A percentile compares a stretch with the other conserved stretches of the same genome.
Conservation (phyloP, 2,329 filamentous ascomycete genomes). For the Apiospora malaysiana region DNA sequence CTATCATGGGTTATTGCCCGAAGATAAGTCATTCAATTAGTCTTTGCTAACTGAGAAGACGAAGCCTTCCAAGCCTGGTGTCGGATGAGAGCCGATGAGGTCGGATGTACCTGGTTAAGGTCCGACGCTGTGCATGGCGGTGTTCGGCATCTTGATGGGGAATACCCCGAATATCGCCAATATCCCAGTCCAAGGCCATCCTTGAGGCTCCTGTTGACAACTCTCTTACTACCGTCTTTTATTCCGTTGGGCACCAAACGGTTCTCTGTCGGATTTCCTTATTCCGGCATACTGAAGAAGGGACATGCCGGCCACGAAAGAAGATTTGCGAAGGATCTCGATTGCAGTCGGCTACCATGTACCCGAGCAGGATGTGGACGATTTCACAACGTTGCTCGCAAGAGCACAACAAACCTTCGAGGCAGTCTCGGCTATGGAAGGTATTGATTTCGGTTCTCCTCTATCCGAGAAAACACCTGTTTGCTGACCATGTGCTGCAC, state of each 20-base stretch:
- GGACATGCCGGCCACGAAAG: constrained; percentile 23
- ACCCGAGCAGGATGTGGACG: constrained; percentile 34
- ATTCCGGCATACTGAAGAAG: not conserved
- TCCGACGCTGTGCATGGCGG: not conserved
- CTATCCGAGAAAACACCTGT: not conserved
- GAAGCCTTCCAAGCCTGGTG: too few relatives aligned
- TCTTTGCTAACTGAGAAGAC: too few relatives aligned
- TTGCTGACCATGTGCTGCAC: not conserved
- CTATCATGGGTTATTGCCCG: too few relatives aligned
- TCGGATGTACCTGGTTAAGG: not conserved
- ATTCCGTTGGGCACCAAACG: not conserved
- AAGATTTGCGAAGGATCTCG: constrained; percentile 32
- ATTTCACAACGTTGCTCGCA: constrained; percentile 35
- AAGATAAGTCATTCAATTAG: too few relatives aligned
- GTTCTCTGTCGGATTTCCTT: not conserved
- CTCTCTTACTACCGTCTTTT: not conserved
- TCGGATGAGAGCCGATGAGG: not conserved
- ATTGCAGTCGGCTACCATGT: constrained; percentile 38
- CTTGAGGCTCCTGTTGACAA: not conserved
- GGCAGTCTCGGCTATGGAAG: constrained; percentile 27
- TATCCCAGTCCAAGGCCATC: not conserved
- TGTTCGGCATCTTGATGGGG: not conserved
- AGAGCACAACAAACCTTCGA: constrained; percentile 26
- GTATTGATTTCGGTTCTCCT: constrained; percentile 21
- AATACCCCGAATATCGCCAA: not conserved